Percentiles rank a stretch among this genome's conserved stretches.
Conservation (phyloP, 2,329 filamentous ascomycete species). For the Paraphoma sp. region DNA sequence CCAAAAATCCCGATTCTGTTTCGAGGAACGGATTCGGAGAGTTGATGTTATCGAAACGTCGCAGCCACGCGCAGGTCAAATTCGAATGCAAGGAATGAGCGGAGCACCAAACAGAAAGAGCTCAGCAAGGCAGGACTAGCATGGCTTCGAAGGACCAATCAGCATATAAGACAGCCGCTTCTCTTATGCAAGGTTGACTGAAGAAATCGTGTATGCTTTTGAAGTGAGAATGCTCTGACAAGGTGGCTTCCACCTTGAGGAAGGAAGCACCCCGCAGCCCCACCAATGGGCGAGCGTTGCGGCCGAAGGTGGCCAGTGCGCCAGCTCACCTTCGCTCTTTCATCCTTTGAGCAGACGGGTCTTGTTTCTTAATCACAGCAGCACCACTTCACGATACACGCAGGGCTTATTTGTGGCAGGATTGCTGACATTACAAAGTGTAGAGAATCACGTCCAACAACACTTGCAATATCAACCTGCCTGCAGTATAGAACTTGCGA, state of each 20-base stretch:
- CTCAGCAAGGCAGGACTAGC: slow-evolving; percentile 25
- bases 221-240: not conserved
- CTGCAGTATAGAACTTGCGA: not conserved
- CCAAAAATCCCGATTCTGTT: not conserved
- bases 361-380: not conserved
- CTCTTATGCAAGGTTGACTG: no score
- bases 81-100: not conserved
- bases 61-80: not conserved
- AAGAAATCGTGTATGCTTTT: no score
- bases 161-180: not conserved
- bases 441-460: no score
- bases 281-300: slow-evolving; percentile 20
- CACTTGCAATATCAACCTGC: no score
- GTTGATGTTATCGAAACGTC: no score
- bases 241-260: slow-evolving; percentile 22
- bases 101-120: slow-evolving; percentile 2
- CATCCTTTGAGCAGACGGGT: not conserved
- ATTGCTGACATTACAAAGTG: not conserved
- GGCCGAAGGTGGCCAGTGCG: slow-evolving; percentile 15
- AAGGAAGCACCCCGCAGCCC: slow-evolving; percentile 8
- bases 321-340: slow-evolving; percentile 5
- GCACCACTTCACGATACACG: not conserved
- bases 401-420: no score
- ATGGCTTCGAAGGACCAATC: slow-evolving; percentile 8
- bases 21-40: no score